Conservation (phyloP, 2,329 filamentous ascomycete genomes). For the Colletotrichum destructivum region DNA sequence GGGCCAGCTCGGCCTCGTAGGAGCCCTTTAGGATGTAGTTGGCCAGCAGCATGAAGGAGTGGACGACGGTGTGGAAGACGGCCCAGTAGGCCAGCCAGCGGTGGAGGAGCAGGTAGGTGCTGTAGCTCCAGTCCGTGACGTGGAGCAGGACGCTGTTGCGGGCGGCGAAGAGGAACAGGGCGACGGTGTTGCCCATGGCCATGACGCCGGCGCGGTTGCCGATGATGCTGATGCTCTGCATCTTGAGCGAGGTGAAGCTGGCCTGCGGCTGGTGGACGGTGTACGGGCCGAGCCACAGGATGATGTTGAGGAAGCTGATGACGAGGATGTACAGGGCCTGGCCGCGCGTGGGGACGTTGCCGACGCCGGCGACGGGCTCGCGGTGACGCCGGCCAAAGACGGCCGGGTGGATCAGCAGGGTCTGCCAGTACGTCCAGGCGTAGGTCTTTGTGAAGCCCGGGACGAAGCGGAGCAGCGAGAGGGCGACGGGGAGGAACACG, state of each 20-base stretch:
- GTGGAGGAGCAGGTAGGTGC: conserved; percentile 33
- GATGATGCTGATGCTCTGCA: conserved; percentile 50
- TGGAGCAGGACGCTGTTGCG: conserved; percentile 28
- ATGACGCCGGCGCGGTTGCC: conserved; percentile 42
- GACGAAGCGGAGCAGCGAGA: conserved; percentile 55
- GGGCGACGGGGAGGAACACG: conserved; percentile 49
- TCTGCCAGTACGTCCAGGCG: conserved; percentile 34
- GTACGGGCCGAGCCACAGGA: conserved; percentile 52
- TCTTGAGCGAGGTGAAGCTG: conserved; percentile 45
- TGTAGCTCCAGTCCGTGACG: conserved; percentile 33
- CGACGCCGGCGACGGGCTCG: conserved; percentile 49
- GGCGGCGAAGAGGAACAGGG: conserved; percentile 25
- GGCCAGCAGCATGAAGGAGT: conserved; percentile 31
- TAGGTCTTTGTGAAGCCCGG: conserved; percentile 45
- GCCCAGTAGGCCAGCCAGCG: conserved; percentile 37
- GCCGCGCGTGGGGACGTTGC: conserved; percentile 53
- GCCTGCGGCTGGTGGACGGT: conserved; percentile 48
- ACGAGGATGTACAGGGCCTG: conserved; percentile 53
- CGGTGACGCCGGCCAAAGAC: conserved; percentile 52
- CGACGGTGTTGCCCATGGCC: conserved; percentile 33
- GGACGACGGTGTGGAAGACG: conserved; percentile 29
- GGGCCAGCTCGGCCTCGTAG: conserved; percentile 31
- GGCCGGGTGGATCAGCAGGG: conserved; percentile 49
- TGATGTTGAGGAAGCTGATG: conserved; percentile 52
- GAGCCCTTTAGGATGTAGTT: conserved; percentile 15